Conservation (phyloP, 202 grass and related monocot species). For the Carex sylvatica region DNA sequence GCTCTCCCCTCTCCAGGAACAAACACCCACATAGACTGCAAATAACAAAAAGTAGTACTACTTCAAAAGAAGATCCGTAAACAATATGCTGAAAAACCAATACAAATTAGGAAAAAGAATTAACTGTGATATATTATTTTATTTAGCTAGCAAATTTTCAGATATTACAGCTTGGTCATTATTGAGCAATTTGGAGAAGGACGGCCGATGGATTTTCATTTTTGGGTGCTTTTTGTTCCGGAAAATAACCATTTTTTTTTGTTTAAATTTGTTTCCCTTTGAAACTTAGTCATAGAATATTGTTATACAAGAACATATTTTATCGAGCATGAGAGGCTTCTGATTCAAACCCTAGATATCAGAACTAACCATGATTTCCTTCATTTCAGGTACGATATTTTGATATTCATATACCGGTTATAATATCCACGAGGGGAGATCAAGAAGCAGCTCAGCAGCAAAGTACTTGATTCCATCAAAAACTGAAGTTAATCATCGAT, state of each 20-base stretch:
- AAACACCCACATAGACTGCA: not conserved
- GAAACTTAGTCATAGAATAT: not conserved
- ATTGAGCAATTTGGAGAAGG: not conserved
- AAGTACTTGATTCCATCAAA: not conserved
- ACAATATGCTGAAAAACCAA: not conserved
- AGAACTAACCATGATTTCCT: slow-evolving; percentile 1
- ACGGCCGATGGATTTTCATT: not conserved
- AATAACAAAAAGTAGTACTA: not conserved
- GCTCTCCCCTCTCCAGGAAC: not conserved
- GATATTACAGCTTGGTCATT: not conserved
- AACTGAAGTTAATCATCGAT: not conserved
- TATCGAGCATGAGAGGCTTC: not conserved
- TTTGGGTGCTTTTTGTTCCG: not conserved
- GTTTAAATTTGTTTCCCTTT: not conserved
- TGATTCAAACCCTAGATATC: slow-evolving; percentile 6
- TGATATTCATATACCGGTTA: not conserved
- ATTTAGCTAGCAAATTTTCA: not conserved
- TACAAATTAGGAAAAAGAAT: not conserved
- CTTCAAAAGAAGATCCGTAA: not conserved
- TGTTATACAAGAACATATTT: not conserved
- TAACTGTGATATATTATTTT: not conserved
- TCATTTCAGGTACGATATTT: slow-evolving; percentile 3
- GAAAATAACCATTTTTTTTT: not conserved
- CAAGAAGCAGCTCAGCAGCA: not conserved
- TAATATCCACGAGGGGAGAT: not conserved